Conservation (phyloP, 371 early-diverging fungal genomes). For the Apophysomyces variabilis region DNA sequence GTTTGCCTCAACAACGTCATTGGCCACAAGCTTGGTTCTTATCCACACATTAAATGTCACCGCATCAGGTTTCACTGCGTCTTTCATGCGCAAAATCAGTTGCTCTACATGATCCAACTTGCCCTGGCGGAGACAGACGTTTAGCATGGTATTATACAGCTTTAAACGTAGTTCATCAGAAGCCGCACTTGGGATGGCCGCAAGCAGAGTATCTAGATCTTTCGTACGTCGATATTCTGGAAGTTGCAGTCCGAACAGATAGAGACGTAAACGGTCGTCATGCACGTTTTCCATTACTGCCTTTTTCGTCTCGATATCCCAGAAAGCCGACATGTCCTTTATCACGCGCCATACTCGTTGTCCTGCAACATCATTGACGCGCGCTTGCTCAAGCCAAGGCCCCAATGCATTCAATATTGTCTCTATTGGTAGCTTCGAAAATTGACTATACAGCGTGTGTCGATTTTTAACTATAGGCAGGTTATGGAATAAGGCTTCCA, state of each 20-base stretch:
- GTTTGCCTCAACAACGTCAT: constrained; percentile 5
- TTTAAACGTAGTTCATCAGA: background rate
- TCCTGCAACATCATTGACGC: background rate
- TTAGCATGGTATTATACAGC: constrained; percentile 35
- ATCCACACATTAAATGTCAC: constrained; percentile 41
- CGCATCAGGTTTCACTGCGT: constrained; percentile 24
- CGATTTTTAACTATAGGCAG: background rate
- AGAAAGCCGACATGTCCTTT: background rate
- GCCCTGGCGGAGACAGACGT: constrained; percentile 18
- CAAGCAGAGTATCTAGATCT: background rate
- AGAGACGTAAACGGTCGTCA: background rate
- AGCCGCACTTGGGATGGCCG: background rate
- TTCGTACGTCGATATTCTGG: background rate
- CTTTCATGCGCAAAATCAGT: constrained; percentile 29
- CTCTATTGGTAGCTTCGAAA: background rate
- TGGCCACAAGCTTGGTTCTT: constrained; percentile 18
- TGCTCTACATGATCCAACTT: constrained; percentile 28
- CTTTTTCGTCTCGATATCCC: background rate
- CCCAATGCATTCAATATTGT: background rate
- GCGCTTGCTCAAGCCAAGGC: constrained; percentile 4
- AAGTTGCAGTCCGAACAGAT: background rate
- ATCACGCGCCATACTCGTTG: constrained; percentile 4
- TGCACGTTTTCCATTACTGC: background rate
- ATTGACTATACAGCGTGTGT: background rate
- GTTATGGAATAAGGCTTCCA: background rate